These are phyloP conservation scores for Rhodotorula sp. DNA, from an alignment of 1,284 basidiomycete genomes.

Conservation along the genomic window DNA sequence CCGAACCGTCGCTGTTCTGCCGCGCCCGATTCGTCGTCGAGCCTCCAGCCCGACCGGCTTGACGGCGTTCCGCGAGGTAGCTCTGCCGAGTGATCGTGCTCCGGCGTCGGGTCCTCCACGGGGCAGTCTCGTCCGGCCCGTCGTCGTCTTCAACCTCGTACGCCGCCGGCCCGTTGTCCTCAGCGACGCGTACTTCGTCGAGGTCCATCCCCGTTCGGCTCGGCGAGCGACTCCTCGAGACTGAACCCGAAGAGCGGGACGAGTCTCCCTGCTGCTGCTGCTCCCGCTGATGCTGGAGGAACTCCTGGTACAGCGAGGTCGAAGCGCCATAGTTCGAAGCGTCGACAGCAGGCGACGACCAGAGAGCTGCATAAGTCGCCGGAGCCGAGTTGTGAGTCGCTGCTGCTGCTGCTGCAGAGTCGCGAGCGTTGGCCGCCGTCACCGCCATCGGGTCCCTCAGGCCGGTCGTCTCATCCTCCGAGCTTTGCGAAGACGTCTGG, in stretches of 20 bases:
- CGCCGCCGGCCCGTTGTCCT: not conserved
- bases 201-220: not conserved
- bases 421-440: not conserved
- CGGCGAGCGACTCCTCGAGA: not conserved
- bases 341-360: not conserved
- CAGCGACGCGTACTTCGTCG: not conserved
- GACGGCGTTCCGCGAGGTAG: slow-evolving; percentile 1
- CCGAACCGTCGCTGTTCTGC: not conserved
- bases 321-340: not conserved
- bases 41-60: not conserved
- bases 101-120: not conserved
- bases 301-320: too few species aligned
- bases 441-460: not conserved
- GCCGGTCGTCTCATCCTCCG: not conserved
- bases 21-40: not conserved
- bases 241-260: not conserved
- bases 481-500: not conserved
- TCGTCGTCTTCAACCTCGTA: not conserved
- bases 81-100: slow-evolving; percentile 27
- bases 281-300: too few species aligned
- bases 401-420: not conserved
- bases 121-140: not conserved
- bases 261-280: not conserved
- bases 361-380: not conserved
- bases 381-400: slow-evolving; percentile 2